Evolutionary conservation across 148 eudicot genomes (phyloP).

Genomic region (Persicaria maculosa): DNA sequence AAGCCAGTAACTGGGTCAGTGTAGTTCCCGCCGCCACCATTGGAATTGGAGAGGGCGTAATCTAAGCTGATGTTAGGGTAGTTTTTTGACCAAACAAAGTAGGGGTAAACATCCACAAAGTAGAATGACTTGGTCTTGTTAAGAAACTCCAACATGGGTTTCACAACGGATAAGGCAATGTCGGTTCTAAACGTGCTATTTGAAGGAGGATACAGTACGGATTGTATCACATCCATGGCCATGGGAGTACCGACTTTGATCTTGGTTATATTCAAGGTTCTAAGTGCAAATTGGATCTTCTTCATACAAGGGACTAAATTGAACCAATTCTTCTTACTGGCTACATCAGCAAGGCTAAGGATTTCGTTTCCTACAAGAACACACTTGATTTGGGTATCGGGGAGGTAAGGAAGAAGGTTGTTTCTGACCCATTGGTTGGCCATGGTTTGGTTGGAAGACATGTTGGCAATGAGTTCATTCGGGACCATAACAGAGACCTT

Average conservation of each 20-base stretch:
- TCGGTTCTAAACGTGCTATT: conserved; percentile 59
- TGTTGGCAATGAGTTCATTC: conserved; percentile 53
- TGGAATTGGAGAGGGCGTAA: conserved; percentile 41
- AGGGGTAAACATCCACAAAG: conserved; percentile 73
- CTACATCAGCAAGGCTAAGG: conserved; percentile 34
- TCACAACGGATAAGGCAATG: conserved; percentile 36
- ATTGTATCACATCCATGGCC: conserved; percentile 10
- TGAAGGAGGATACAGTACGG: conserved; percentile 43
- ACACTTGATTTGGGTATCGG: conserved; percentile 58
- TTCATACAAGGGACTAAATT: conserved; percentile 9
- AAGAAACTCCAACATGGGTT: conserved; percentile 61
- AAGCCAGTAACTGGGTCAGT: conserved; percentile 54
- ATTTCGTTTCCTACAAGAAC: conserved; percentile 87
- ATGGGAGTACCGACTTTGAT: conserved; percentile 9
- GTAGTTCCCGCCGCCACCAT: conserved; percentile 23
- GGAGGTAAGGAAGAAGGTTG: conserved; percentile 60
- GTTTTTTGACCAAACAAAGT: conserved; percentile 57
- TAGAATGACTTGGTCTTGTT: conserved; percentile 74
- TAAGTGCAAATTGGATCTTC: conserved; percentile 7
- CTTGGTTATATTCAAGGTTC: not conserved
- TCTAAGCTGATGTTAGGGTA: conserved; percentile 49
- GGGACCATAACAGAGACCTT: conserved; percentile 83
- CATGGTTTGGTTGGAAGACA: conserved; percentile 58
- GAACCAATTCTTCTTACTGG: conserved; percentile 19
- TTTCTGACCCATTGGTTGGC: conserved; percentile 61